A percentile compares a stretch with the other conserved stretches of the same genome.
Evolutionary conservation across 257 asterid species (phyloP).

Genomic region (Solanum phureja): DNA sequence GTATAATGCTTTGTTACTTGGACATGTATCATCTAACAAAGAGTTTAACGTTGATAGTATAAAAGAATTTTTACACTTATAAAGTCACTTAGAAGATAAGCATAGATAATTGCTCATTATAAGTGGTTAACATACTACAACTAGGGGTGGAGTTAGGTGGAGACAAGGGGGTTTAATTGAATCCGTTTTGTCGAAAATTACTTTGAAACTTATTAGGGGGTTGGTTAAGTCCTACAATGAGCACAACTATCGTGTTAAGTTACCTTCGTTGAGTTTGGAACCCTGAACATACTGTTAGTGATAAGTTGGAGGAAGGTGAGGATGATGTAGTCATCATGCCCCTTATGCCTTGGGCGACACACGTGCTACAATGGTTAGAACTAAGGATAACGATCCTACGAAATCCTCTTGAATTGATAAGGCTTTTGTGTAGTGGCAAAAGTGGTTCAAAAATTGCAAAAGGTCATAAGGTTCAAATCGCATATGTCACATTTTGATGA

Average conservation of each 20-base stretch:
- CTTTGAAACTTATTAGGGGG: not conserved
- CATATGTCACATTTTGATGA: not conserved
- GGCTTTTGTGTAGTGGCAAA: not conserved
- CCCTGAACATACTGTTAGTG: not conserved
- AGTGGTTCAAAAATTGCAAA: not conserved
- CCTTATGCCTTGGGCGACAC: not conserved
- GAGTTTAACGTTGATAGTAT: not conserved
- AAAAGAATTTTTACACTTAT: not conserved
- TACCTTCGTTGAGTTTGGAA: not conserved
- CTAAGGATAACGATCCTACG: not conserved
- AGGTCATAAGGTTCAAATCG: not conserved
- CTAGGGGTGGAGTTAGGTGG: not conserved
- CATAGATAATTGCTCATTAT: not conserved
- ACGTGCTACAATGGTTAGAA: not conserved
- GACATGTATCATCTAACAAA: not conserved
- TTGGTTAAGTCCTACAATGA: not conserved
- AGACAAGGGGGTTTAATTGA: not conserved
- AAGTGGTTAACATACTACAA: not conserved
- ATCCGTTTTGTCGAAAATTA: not conserved
- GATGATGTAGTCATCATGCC: not conserved
- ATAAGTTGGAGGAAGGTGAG: not conserved
- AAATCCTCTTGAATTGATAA: not conserved
- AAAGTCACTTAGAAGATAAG: not conserved
- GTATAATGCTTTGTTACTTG: not conserved
- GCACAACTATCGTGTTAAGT: not conserved